Evolutionary conservation across 2,329 filamentous ascomycete species (phyloP).

Genomic region (Phaeosphaeriaceae sp.): DNA sequence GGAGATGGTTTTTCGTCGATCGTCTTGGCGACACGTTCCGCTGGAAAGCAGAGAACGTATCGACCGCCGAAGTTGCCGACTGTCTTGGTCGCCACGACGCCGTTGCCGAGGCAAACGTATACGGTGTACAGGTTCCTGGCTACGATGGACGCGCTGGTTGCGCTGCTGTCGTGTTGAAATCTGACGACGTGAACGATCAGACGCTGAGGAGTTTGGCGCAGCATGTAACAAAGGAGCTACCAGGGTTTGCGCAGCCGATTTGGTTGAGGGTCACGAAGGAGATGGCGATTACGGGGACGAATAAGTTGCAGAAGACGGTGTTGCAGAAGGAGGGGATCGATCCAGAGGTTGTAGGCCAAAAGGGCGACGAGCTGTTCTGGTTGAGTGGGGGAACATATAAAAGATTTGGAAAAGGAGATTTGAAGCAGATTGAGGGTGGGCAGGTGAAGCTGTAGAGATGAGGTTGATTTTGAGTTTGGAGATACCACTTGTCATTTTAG

Average conservation of each 20-base stretch:
- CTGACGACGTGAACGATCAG: not conserved
- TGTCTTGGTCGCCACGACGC: conserved; percentile 48
- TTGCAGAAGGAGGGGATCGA: conserved; percentile 54
- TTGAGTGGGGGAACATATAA: conserved; percentile 39
- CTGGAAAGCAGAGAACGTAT: conserved; percentile 56
- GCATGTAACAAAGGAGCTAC: conserved; percentile 48
- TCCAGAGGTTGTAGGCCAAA: conserved; percentile 41
- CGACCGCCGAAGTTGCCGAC: conserved; percentile 54
- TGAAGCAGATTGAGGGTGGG: conserved; percentile 35
- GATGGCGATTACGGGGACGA: conserved; percentile 55
- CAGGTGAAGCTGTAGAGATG: conserved; percentile 38
- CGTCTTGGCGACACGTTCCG: conserved; percentile 50
- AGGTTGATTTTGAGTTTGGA: not conserved
- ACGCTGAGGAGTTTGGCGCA: conserved; percentile 35
- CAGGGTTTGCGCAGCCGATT: conserved; percentile 54
- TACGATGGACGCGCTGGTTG: conserved; percentile 56
- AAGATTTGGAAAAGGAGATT: conserved; percentile 30
- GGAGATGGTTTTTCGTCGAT: conserved; percentile 48
- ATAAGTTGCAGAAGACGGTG: conserved; percentile 55
- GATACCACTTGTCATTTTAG: not conserved
- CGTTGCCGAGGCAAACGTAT: conserved; percentile 54
- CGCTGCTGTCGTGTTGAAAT: conserved; percentile 47
- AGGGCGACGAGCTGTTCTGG: conserved; percentile 53
- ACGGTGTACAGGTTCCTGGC: conserved; percentile 53
- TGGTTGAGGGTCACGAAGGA: conserved; percentile 51